These are phyloP conservation scores for Chrysoporthe austroafricana DNA, from an alignment of 2,329 filamentous ascomycete species.

Conservation along the genomic window DNA sequence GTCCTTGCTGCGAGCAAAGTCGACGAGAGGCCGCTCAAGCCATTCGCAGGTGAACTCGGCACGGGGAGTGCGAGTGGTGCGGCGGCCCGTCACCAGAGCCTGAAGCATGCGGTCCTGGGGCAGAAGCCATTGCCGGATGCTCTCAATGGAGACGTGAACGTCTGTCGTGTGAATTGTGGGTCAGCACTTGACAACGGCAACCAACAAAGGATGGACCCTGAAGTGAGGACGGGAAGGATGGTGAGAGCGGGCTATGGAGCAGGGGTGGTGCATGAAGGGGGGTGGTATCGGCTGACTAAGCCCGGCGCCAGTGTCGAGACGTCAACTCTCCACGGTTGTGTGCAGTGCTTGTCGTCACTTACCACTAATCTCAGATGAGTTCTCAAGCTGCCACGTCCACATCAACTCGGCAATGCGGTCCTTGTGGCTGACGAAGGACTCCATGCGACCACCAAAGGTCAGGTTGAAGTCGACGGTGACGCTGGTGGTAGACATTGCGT, in stretches of 20 bases:
- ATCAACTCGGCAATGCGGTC: conserved; percentile 29
- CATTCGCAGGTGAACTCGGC: conserved; percentile 30
- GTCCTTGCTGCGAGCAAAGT: conserved; percentile 28
- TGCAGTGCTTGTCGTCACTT: conserved; percentile 4
- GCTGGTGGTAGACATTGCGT: conserved; percentile 26
- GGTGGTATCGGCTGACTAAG: conserved; percentile 25
- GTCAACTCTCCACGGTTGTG: neutral
- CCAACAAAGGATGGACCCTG: neutral
- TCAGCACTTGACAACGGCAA: conserved; percentile 6
- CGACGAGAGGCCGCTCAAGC: conserved; percentile 28
- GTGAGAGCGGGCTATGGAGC: neutral
- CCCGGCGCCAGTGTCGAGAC: neutral
- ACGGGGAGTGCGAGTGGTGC: conserved; percentile 24
- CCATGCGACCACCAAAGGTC: conserved; percentile 28
- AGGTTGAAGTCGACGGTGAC: conserved; percentile 29
- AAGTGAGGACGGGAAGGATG: neutral
- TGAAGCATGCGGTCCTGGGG: conserved; percentile 29
- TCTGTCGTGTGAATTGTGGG: conserved; percentile 18
- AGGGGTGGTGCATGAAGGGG: conserved; percentile 27
- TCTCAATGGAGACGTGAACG: conserved; percentile 29
- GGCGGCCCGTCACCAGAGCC: conserved; percentile 27
- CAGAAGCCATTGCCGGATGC: conserved; percentile 29
- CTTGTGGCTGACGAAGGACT: conserved; percentile 30
- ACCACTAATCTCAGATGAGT: conserved; percentile 29
- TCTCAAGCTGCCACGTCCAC: conserved; percentile 30